These are phyloP conservation scores for Rhododendron williamsianum DNA, from an alignment of 148 eudicot species.

Conservation along the genomic window DNA sequence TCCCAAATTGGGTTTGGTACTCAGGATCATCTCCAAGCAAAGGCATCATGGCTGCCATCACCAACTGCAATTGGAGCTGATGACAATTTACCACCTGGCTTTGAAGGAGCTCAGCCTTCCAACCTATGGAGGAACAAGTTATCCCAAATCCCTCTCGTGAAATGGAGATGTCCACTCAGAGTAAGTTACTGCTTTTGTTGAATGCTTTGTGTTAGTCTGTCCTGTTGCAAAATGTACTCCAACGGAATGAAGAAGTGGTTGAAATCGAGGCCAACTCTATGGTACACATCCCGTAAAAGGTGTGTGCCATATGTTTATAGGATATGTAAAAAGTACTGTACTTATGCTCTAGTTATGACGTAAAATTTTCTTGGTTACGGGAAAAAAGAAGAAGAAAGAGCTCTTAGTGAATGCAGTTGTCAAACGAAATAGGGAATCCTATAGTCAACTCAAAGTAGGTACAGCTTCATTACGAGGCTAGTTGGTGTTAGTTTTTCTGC, in stretches of 20 bases:
- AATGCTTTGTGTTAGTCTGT: background rate
- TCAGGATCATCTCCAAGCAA: constrained; percentile 78
- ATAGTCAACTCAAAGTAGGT: background rate
- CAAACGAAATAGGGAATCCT: background rate
- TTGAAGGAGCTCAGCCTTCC: constrained; percentile 60
- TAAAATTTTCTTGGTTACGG: background rate
- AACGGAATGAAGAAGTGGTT: background rate
- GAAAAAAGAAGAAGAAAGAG: background rate
- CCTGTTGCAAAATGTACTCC: background rate
- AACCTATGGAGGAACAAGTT: constrained; percentile 42
- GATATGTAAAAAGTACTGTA: background rate
- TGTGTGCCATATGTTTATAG: background rate
- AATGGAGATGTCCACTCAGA: constrained; percentile 67
- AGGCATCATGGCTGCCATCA: constrained; percentile 28
- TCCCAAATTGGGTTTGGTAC: constrained; percentile 54
- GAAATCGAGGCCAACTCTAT: background rate
- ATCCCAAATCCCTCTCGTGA: constrained; percentile 50
- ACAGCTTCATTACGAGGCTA: background rate
- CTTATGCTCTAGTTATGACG: background rate
- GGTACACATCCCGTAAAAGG: background rate
- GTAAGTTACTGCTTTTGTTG: constrained; percentile 34
- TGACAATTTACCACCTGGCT: constrained; percentile 77
- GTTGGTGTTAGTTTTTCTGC: background rate
- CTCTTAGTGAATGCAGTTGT: background rate
- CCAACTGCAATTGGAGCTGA: constrained; percentile 35